These are phyloP conservation scores for Rhododendron henanense DNA, from an alignment of 148 eudicot genomes.

Conservation along the genomic window DNA sequence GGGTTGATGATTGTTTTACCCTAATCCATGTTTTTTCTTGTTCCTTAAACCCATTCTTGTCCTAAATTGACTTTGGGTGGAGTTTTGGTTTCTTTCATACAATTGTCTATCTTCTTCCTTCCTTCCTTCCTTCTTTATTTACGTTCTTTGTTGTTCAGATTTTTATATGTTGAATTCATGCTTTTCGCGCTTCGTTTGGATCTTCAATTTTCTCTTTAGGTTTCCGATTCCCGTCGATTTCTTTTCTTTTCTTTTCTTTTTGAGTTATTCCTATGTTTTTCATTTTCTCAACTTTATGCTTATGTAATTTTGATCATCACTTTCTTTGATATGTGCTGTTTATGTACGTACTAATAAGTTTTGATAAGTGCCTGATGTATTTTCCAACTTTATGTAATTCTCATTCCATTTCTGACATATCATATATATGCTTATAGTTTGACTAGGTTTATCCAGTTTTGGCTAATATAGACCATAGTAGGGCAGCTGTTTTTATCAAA, in stretches of 20 bases:
- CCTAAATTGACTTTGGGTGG: neutral
- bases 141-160: neutral
- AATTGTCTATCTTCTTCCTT: neutral
- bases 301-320: neutral
- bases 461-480: neutral
- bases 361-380: neutral
- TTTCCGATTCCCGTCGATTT: neutral
- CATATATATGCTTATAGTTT: neutral
- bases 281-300: neutral
- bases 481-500: neutral
- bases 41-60: no score
- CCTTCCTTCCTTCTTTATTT: neutral
- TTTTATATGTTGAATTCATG: conserved; percentile 3
- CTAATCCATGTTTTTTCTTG: neutral
- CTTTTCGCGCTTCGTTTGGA: neutral
- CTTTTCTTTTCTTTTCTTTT: no score
- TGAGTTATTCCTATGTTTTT: conserved; percentile 11
- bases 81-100: neutral
- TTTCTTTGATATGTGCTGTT: neutral
- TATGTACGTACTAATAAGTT: neutral
- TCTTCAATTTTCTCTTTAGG: neutral
- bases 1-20: neutral
- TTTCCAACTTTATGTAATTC: neutral
- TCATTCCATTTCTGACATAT: neutral
- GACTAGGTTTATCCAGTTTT: neutral